Base-by-base conservation (phyloP, 2,329 filamentous ascomycete species). In the Claviceps sp. region DNA sequence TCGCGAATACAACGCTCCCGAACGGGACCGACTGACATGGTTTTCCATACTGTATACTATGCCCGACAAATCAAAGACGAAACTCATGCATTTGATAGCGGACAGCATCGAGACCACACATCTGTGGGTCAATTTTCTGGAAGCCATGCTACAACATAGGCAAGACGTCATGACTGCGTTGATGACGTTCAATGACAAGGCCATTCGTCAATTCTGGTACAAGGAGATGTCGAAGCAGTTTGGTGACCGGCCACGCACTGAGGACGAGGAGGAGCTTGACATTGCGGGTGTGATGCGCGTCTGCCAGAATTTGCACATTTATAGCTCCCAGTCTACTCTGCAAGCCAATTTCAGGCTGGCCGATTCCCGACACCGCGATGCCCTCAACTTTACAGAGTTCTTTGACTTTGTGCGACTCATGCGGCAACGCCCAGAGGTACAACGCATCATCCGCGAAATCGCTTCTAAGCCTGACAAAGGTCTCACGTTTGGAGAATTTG, bases 131-230 rank as follows among this genome's bases (percentile, higher is more conserved):
- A 79, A 80, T 16, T 91, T 89, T 2, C 76, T 98, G 14, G 85
- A 95, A 54, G 81, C 84, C 50, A 85, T 97, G 57, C 85, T 88
- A 42, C 85, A 85, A 59, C 87, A 95, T 63, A 82, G 93, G 51
- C 88, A 94, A 56, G 86, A 90, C 51, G 79, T 93, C 60, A 95
- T 97, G 85, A 83, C 87, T 13, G 93, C 88, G 5, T 71, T 98
- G 53, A 87, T 91, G 67, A 82, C 87, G 5, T 94, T 90, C 63
- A 83, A 86, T 57, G 84, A 95, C 62, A 84, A 84, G 58, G 88
- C 88, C 47, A 79, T 96, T 50, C 82, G 82, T 51, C 79, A 82
- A 47, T 90, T 94, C 67, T 98, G 93, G 93, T 79, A 83, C 55
- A 82, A 79, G 45, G 88, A 94, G 65, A 93, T 95, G 81, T 74